Conservation (phyloP, 169 alveolate genomes). For the Cryptosporidium sp. region DNA sequence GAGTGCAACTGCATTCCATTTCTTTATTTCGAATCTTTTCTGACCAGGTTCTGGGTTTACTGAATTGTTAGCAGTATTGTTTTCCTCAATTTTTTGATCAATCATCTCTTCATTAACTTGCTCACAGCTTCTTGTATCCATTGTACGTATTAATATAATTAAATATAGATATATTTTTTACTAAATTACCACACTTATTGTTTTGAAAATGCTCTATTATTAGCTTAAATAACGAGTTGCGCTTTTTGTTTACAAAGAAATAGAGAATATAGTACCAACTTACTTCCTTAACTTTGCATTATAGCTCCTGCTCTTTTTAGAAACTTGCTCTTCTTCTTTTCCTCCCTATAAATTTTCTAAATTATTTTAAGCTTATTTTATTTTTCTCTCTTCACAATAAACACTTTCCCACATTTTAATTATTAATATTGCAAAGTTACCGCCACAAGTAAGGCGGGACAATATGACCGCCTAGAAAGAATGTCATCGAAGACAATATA, state of each 20-base stretch:
- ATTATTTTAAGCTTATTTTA: background rate
- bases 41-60: background rate
- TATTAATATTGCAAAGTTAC: background rate
- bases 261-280: too few relatives aligned
- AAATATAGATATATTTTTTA: background rate
- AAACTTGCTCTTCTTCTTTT: background rate
- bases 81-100: background rate
- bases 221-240: too few relatives aligned
- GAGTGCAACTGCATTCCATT: constrained; percentile 98
- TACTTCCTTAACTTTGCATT: background rate
- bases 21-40: constrained; percentile 88
- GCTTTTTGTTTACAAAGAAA: background rate
- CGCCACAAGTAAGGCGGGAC: background rate
- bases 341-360: background rate
- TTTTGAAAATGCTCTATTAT: background rate
- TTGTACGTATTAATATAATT: background rate
- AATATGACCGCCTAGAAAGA: background rate
- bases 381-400: background rate
- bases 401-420: background rate
- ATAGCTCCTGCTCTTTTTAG: background rate
- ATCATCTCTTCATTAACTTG: background rate
- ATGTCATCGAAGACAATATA: constrained; percentile 3
- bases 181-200: background rate
- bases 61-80: background rate
- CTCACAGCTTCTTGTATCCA: background rate